Evolutionary conservation across 1,284 basidiomycete species (phyloP).

Genomic region (Sanghuangporus weigelae): DNA sequence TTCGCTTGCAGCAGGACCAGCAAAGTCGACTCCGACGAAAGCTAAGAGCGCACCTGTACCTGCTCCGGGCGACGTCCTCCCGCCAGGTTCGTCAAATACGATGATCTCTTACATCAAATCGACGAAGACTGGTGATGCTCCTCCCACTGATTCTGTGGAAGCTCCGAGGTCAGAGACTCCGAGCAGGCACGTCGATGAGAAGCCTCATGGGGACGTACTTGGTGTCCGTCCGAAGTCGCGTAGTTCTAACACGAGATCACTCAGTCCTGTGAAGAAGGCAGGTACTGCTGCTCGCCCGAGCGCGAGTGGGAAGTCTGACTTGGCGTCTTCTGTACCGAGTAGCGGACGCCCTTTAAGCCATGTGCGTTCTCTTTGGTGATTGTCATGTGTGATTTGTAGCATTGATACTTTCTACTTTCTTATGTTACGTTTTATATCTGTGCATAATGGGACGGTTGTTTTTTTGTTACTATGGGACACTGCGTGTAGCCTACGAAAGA

Average conservation of each 20-base stretch:
- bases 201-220: slow-evolving; percentile 49
- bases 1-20: not conserved
- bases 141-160: slow-evolving; percentile 23
- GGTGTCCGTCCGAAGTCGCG: slow-evolving; percentile 38
- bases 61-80: slow-evolving; percentile 22
- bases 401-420: slow-evolving; percentile 34
- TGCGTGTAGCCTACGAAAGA: slow-evolving; percentile 65
- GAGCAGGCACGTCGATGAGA: slow-evolving; percentile 13
- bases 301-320: slow-evolving; percentile 25
- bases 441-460: slow-evolving; percentile 24
- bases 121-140: slow-evolving; percentile 41
- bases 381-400: slow-evolving; percentile 20
- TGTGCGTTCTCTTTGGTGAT: slow-evolving; percentile 77
- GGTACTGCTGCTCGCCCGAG: slow-evolving; percentile 13
- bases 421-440: slow-evolving; percentile 28
- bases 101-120: slow-evolving; percentile 50
- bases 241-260: slow-evolving; percentile 23
- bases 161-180: slow-evolving; percentile 20
- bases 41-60: slow-evolving; percentile 19
- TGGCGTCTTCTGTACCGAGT: slow-evolving; percentile 27
- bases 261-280: slow-evolving; percentile 16
- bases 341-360: slow-evolving; percentile 65
- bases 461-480: not conserved
- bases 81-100: slow-evolving; percentile 43
- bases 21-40: slow-evolving; percentile 9